Evolutionary conservation across 345 rosid genomes (phyloP), one percentile per base, ranked within the genome.

Genomic region (Salix koriyanagi): DNA sequence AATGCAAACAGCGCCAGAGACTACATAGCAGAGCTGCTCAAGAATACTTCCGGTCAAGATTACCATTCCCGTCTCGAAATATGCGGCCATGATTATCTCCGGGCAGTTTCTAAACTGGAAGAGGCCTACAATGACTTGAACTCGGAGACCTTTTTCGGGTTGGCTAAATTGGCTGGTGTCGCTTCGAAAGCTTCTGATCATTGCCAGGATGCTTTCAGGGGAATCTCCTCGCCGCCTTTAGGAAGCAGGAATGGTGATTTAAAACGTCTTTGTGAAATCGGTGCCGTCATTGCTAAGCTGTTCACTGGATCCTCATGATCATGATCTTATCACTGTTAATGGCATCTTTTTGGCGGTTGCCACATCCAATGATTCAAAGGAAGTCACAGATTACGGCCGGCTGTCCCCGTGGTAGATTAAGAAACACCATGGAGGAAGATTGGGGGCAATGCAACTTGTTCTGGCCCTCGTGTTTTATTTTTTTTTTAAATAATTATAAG

Each of bases 41-140:
- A 26, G 25, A 72, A 26, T 1, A 30, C 9, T 23, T 21, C 65
- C 39, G 5, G 32, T 32, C 7, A 41, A 70, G 21, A 39, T 25
- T n/a, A 54, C 70, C 23, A 26, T 48, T 9, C 30, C 46, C 60
- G 80, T 48, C 88, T 87, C 48, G 34, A 30, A 30, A 18, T 19
- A 48, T 85, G 88, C 64, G 1, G 67, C 41, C 56, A 16, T 16
- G 71, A 75, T 32, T 87, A 85, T 65, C 36, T 23, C 16, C 56
- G 30, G 67, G 85, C 79, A 6, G 78, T 78, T 58, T 46, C 77
- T 2, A 69, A 76, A 2, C 58, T 87, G 0, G 83, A 23, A 23
- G 30, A 66, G 67, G 84, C 87, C 15, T 64, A 71, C 69, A 72
- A 83, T 41, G 90, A 85, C 82, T 74, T 87, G 67, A 80, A 85